Evolutionary conservation across 163 green algal genomes (phyloP), one percentile per base, ranked within the genome.

Genomic region (Scenedesmus sp.): DNA sequence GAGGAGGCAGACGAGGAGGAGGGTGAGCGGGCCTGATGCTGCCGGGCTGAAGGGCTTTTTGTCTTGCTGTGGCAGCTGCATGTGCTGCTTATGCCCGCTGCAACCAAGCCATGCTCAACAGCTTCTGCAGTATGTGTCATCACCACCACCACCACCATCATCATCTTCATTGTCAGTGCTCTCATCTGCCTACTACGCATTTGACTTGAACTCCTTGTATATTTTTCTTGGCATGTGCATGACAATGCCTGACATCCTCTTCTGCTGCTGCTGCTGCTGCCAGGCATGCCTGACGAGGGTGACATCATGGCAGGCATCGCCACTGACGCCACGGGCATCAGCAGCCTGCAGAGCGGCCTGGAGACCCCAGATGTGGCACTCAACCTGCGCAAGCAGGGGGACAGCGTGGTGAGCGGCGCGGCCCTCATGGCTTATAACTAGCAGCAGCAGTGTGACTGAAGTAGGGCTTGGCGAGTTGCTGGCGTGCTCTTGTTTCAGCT

Each of bases 321-420:
- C 34, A 97, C 94, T 4, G 95, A 96, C 10, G 93, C 91, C 20
- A 94, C 92, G 18, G 96, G 97, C 88, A 96, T 97, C 13, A 97
- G 93, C 87, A 96, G 91, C 84, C 87, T 99, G 79, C 96, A 97
- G 55, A 96, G 89, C 64, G 97, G 97, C 70, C 94, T 99, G 57
- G 97, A 98, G 92, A 98, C 97, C 13, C 97, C 97, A 13, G 95
- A 97, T 84, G 95, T 95, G 34, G 95, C 97, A 64, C 90, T 98
- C 34, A 96, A 99, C 92, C 94, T 99, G 88, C 96, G 97, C 67
- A 99, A 99, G 95, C 92, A 88, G 66, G 81, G 92, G 2, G 94
- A 96, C 85, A 92, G 86, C 70, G 70, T 91, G 34, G 87, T 91
- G 55, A 77, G 87, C 23, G 59, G 64, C 56, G 82, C 56, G 52